Percentiles rank a stretch among this genome's conserved stretches.
These are phyloP conservation scores for Grigorovia humatica DNA, from an alignment of 805 yeast genomes.

Conservation along the genomic window DNA sequence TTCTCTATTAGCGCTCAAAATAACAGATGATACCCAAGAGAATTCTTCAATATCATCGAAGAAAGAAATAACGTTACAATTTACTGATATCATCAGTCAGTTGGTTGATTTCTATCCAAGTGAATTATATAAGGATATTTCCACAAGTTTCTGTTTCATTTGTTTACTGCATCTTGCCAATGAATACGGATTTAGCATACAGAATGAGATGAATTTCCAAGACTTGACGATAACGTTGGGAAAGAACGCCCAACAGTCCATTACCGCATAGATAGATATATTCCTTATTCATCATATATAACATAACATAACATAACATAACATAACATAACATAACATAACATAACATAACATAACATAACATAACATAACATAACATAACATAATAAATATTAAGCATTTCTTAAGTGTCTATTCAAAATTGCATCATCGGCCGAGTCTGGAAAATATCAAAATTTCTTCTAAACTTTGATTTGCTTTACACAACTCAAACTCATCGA, in stretches of 20 bases:
- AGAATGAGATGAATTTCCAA: slow-evolving; percentile 33
- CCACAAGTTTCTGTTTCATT: slow-evolving; percentile 79
- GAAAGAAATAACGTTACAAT: slow-evolving; percentile 16
- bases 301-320: no score
- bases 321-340: no score
- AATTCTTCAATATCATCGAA: slow-evolving; percentile 7
- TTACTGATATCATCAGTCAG: slow-evolving; percentile 40
- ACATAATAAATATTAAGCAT: no score
- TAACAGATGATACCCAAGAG: slow-evolving; percentile 18
- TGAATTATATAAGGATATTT: slow-evolving; percentile 52
- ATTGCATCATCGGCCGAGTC: no score
- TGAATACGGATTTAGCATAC: slow-evolving; percentile 61
- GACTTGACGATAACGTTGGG: slow-evolving; percentile 17
- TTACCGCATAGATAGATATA: background rate
- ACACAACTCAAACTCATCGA: no score
- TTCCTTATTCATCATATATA: background rate
- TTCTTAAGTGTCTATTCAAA: no score
- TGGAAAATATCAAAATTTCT: background rate
- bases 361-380: no score
- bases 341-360: no score
- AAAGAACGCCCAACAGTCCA: background rate
- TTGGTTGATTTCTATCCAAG: slow-evolving; percentile 43
- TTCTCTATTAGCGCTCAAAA: slow-evolving; percentile 4
- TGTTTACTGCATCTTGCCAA: slow-evolving; percentile 79
- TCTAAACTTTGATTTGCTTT: no score